Percentiles rank a stretch among this genome's conserved stretches.
phyloP scores from a whole-genome alignment of 768 basidiomycete genomes.

The Tylopilus felleus region DNA sequence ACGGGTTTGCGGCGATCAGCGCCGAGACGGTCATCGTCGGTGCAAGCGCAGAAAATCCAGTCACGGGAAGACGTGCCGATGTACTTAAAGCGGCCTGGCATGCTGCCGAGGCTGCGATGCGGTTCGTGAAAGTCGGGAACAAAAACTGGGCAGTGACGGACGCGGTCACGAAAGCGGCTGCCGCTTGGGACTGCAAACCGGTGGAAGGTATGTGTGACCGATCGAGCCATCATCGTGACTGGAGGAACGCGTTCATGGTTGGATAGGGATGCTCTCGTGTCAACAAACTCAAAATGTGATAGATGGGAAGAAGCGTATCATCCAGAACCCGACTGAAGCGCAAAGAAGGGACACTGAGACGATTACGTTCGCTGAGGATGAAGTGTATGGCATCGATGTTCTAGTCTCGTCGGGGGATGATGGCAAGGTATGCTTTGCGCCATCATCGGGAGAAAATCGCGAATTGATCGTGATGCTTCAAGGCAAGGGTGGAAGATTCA shows the following conservation, averaged over 20 bases:
- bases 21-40: conserved; percentile 94
- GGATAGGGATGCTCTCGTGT: conserved; percentile 87
- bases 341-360: conserved; percentile 87
- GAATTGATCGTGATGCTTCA: conserved; percentile 1
- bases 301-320: conserved; percentile 94
- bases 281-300: conserved; percentile 93
- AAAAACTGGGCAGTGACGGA: conserved; percentile 97
- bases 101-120: conserved; percentile 90
- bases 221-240: not conserved
- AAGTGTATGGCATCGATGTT: conserved; percentile 94
- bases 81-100: conserved; percentile 91
- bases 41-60: conserved; percentile 66
- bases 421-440: conserved; percentile 63
- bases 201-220: conserved; percentile 73
- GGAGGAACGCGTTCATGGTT: not conserved
- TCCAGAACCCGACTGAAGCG: conserved; percentile 80
- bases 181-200: conserved; percentile 81
- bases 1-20: conserved; percentile 90
- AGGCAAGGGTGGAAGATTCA: conserved; percentile 89
- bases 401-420: conserved; percentile 84
- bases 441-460: not conserved
- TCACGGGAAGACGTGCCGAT: conserved; percentile 85
- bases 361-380: conserved; percentile 84
- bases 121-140: conserved; percentile 85
- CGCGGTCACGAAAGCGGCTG: conserved; percentile 66